Conservation (phyloP, 768 basidiomycete genomes). For the Cystofilobasidium ferigula region DNA sequence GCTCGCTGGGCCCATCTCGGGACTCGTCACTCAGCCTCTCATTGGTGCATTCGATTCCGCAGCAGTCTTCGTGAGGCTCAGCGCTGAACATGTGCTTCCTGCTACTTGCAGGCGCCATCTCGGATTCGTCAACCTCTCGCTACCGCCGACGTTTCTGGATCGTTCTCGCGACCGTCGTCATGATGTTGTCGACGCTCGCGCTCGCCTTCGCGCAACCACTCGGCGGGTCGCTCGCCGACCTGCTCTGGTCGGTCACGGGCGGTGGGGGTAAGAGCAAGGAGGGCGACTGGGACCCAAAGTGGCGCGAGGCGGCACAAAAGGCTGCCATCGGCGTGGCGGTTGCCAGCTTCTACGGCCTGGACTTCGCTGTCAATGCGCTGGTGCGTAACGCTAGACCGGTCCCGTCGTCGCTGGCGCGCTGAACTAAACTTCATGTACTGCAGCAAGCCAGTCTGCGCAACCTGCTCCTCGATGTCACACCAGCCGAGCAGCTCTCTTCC, state of each 20-base stretch:
- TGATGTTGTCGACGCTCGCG: conserved; percentile 62
- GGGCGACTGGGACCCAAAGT: conserved; percentile 78
- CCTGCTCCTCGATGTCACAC: conserved; percentile 81
- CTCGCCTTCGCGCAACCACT: conserved; percentile 72
- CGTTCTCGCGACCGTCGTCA: conserved; percentile 67
- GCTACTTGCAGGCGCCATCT: conserved; percentile 63
- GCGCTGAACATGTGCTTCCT: not conserved
- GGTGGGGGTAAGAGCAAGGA: conserved; percentile 30
- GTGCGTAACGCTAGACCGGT: conserved; percentile 28
- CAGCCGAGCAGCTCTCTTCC: conserved; percentile 75
- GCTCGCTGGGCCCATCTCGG: conserved; percentile 61
- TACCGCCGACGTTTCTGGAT: conserved; percentile 91
- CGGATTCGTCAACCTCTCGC: conserved; percentile 83
- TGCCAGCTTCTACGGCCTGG: conserved; percentile 79
- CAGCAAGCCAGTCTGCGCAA: conserved; percentile 27
- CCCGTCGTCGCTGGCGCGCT: conserved; percentile 55
- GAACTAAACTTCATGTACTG: not conserved
- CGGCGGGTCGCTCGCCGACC: conserved; percentile 63
- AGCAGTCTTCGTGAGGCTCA: not conserved
- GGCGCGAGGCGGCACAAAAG: conserved; percentile 50
- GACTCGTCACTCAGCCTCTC: conserved; percentile 89
- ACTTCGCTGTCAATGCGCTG: conserved; percentile 93
- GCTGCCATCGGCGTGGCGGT: conserved; percentile 77
- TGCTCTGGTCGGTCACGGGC: conserved; percentile 48
- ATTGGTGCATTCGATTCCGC: conserved; percentile 64